A percentile compares a stretch with the other conserved stretches of the same genome.
phyloP scores from a whole-genome alignment of 495 filamentous ascomycete species.

The Talaromyces ruber region DNA sequence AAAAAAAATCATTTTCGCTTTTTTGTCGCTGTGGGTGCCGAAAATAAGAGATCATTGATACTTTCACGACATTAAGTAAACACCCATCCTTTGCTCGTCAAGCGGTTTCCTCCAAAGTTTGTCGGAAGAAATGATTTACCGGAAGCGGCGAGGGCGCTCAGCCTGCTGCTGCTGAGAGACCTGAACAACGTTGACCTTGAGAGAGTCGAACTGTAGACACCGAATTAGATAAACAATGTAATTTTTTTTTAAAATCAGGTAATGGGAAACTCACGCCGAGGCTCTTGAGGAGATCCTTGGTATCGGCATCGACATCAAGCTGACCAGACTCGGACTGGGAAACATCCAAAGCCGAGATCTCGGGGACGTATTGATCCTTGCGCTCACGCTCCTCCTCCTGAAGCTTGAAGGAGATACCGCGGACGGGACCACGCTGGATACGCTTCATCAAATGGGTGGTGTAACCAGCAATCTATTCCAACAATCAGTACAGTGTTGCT shows the following conservation, averaged over 20 bases:
- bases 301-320: slow-evolving; percentile 92
- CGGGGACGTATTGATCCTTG: slow-evolving; percentile 99
- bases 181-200: slow-evolving; percentile 87
- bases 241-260: neutral
- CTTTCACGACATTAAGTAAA: slow-evolving; percentile 14
- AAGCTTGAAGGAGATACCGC: slow-evolving; percentile 99
- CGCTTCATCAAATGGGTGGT: slow-evolving; percentile 91
- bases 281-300: slow-evolving; percentile 96
- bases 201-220: slow-evolving; percentile 74
- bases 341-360: slow-evolving; percentile 97
- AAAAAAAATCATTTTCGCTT: neutral
- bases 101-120: slow-evolving; percentile 13
- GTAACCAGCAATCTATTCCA: slow-evolving; percentile 84
- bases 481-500: slow-evolving; percentile 4
- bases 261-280: slow-evolving; percentile 62
- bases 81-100: slow-evolving; percentile 21
- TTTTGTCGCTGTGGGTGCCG: neutral
- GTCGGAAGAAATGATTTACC: slow-evolving; percentile 18
- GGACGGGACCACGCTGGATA: slow-evolving; percentile 97
- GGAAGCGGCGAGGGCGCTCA: slow-evolving; percentile 67
- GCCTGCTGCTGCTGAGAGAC: slow-evolving; percentile 79
- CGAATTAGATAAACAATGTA: slow-evolving; percentile 4
- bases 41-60: neutral
- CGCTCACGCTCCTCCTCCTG: slow-evolving; percentile 99
- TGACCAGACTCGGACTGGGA: slow-evolving; percentile 83